A percentile compares a stretch with the other conserved stretches of the same genome.
Conservation (phyloP, 805 yeast genomes). For the Saturnispora halmiae region DNA sequence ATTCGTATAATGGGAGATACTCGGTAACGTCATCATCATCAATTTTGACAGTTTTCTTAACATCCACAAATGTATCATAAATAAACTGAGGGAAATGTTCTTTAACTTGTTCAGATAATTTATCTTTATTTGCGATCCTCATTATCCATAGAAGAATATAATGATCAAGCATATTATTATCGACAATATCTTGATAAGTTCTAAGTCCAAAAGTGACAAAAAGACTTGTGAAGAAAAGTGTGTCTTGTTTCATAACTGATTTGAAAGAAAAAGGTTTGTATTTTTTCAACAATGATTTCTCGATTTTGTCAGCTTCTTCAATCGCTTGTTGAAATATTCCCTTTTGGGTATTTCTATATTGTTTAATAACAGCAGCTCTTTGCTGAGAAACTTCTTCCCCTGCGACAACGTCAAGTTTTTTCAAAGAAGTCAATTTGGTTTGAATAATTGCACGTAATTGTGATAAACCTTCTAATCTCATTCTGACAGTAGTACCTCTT, state of each 20-base stretch:
- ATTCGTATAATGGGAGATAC: conserved; percentile 42
- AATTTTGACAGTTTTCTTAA: conserved; percentile 29
- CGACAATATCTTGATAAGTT: conserved; percentile 42
- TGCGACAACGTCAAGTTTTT: conserved; percentile 24
- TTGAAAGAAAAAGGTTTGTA: conserved; percentile 51
- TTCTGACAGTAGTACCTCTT: conserved; percentile 37
- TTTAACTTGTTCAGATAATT: conserved; percentile 27
- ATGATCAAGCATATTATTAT: conserved; percentile 44
- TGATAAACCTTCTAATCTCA: conserved; percentile 52
- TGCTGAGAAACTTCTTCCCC: conserved; percentile 16
- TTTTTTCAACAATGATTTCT: conserved; percentile 36
- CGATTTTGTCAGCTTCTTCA: conserved; percentile 37
- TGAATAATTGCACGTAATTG: conserved; percentile 44
- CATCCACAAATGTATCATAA: conserved; percentile 18
- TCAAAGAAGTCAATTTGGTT: conserved; percentile 38
- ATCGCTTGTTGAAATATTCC: conserved; percentile 36
- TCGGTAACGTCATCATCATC: conserved; percentile 47
- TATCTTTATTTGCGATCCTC: conserved; percentile 41
- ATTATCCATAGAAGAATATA: conserved; percentile 55
- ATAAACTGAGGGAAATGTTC: conserved; percentile 46
- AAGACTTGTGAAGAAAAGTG: conserved; percentile 33
- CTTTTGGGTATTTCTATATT: conserved; percentile 43
- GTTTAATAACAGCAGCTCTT: conserved; percentile 30
- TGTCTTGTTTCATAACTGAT: conserved; percentile 35
- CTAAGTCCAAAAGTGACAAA: conserved; percentile 48